Base-by-base conservation (phyloP, 495 filamentous ascomycete species). In the Trichoderma orchidacearum region DNA sequence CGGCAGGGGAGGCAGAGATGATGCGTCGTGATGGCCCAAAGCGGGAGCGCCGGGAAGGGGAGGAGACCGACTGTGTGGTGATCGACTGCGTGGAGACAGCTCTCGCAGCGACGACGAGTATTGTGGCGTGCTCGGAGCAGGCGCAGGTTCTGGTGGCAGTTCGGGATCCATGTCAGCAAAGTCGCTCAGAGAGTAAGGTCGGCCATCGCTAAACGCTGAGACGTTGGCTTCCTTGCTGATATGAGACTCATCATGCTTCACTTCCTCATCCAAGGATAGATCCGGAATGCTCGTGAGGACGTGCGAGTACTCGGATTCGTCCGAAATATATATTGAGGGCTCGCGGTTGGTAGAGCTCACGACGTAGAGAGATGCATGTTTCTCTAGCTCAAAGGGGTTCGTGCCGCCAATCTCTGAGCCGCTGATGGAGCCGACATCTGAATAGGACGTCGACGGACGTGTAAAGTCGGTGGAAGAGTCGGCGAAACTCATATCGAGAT, bases 311-410 rank as follows among this genome's bases (percentile, higher is more conserved):
- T 76, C 68, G 41, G 69, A 70, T 57, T 77, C 74, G 56, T 79
- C 76, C 4, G 70, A 74, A 21, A 79, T 66, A 61, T 79, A 79
- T 59, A 76, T 76, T 25, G 74, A 74, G 21, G 75, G 75, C 51
- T 80, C 78, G 30, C 69, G 66, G 54, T 62, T 62, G 18, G 32
- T 55, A 7, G 63, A 57, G 27, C 67, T 56, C 45, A 59, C 61
- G 12, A 63, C 68, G 55, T 78, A 80, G 2, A 78, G 63, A 28
- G 77, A 78, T 0, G 75, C 69, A 58, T 79, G 78, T 12, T 75
- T 72, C 61, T 80, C 76, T 11, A 79, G 66, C 34, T 79, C 74
- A 56, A 81, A 81, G 2, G 78, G 78, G 57, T 77, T 77, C 6
- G 67, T 69, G 12, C 66, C 63, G 32, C 72, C 73, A 7, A 73